Base-by-base conservation (phyloP, 331 rosid species). In the Cydonia oblonga region DNA sequence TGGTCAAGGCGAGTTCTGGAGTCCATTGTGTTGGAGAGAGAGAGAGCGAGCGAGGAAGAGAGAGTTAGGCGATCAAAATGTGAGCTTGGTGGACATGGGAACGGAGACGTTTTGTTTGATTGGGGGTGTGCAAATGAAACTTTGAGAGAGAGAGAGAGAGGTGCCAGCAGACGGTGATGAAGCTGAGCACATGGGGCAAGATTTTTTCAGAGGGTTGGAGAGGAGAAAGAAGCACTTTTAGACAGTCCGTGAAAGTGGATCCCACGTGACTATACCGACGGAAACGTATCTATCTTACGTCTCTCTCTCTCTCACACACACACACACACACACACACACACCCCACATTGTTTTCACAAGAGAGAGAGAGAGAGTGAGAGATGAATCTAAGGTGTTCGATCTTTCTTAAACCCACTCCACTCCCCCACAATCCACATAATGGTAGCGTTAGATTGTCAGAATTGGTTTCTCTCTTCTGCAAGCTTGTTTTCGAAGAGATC, bases 1-100 rank as follows among this genome's bases (percentile, higher is more conserved):
- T 95, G 88, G 84, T 95, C 96, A 80, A 95, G 90, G 70, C 80
- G 88, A 81, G 89, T 74, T 19, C 79, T 83, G 58, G 88, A 85
- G 71, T 95, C 97, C 99, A 95, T 95, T 82, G 71, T 52, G 28
- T 71, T n/a, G 28, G 54, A 26, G 62, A 68, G 33, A 33, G 49
- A 46, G 71, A 16, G 61, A 46, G 66, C 42, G 22, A 65, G 44
- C 24, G 67, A 64, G 51, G 56, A 49, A 53, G 26, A 35, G 53
- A 79, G 49, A 7, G 49, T 75, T 63, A 86, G 76, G 74, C 60
- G 57, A 66, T 87, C 81, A 81, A 59, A 76, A 49, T 60, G 70
- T 71, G 8, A 68, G 42, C 59, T 46, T 57, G 71, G 33, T 57
- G 73, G 33, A 54, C 72, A 62, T 64, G 15, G 75, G 29, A 38